Percentiles rank a stretch among this genome's conserved stretches.
Conservation (phyloP, 441 rosid species). For the Melastoma candidum region DNA sequence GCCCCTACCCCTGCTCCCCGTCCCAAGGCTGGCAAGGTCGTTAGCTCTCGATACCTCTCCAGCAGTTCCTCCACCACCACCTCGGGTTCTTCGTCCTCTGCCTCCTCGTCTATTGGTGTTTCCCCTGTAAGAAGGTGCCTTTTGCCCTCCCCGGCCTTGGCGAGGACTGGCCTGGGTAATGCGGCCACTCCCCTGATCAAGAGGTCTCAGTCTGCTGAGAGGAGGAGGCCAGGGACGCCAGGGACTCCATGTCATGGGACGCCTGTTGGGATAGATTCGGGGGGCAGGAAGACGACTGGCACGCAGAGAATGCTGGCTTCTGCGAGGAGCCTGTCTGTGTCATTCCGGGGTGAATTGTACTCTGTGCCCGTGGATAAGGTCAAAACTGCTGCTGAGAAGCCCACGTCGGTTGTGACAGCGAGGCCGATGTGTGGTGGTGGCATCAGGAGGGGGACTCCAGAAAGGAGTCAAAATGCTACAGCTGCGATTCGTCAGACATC, state of each 20-base stretch:
- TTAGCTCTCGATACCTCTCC: constrained; percentile 49
- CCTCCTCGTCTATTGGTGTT: constrained; percentile 6
- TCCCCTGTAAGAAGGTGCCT: constrained; percentile 29
- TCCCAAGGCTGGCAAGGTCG: constrained; percentile 45
- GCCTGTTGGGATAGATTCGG: constrained; percentile 27
- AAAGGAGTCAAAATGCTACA: constrained; percentile 40
- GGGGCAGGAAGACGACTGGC: constrained; percentile 26
- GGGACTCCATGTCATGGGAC: constrained; percentile 33
- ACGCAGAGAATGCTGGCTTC: constrained; percentile 70
- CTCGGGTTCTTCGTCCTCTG: constrained; percentile 15
- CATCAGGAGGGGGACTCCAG: constrained; percentile 58
- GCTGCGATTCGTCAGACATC: constrained; percentile 25
- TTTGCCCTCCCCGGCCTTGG: constrained; percentile 41
- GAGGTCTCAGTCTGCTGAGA: constrained; percentile 67
- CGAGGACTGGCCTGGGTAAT: constrained; percentile 24
- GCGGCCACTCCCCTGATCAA: constrained; percentile 23
- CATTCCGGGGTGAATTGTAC: constrained; percentile 80
- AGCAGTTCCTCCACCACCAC: constrained; percentile 31
- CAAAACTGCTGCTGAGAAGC: constrained; percentile 42
- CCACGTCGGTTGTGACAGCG: not conserved
- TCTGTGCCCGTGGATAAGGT: constrained; percentile 55
- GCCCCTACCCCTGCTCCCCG: constrained; percentile 44
- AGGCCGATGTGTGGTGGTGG: constrained; percentile 3
- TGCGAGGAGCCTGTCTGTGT: constrained; percentile 63
- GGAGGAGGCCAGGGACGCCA: constrained; percentile 39